These are phyloP conservation scores for Volvariella volvacea DNA, from an alignment of 1,284 basidiomycete genomes.

Conservation along the genomic window DNA sequence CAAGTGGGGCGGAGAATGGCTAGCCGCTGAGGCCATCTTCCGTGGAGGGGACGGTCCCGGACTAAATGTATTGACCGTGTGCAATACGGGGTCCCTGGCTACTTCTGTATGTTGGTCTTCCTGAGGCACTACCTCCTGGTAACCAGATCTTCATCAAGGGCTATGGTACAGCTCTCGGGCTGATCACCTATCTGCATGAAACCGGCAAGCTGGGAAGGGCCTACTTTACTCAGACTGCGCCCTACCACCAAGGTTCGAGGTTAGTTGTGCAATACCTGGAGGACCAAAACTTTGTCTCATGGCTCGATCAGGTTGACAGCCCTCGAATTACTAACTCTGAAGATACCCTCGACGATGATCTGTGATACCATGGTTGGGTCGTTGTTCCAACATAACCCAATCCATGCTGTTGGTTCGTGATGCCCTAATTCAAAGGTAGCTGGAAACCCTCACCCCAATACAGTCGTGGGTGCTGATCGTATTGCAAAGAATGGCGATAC, in stretches of 20 bases:
- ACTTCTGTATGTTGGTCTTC: constrained; percentile 62
- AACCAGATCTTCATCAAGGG: constrained; percentile 42
- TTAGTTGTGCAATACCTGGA: constrained; percentile 16
- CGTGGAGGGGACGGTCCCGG: constrained; percentile 39
- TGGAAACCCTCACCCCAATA: not conserved
- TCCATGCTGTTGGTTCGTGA: constrained; percentile 78
- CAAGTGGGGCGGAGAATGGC: constrained; percentile 79
- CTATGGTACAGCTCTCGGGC: constrained; percentile 89
- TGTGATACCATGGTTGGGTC: constrained; percentile 95
- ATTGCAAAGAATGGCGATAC: constrained; percentile 90
- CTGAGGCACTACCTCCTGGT: not conserved
- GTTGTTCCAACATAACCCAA: constrained; percentile 78
- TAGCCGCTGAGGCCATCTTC: constrained; percentile 49
- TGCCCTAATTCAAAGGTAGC: not conserved
- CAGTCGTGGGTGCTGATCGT: constrained; percentile 80
- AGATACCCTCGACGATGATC: constrained; percentile 86
- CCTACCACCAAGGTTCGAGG: constrained; percentile 89
- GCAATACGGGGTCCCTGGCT: constrained; percentile 90
- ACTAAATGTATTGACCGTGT: constrained; percentile 86
- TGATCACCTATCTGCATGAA: constrained; percentile 85
- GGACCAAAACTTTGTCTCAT: constrained; percentile 3
- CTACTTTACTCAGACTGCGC: constrained; percentile 87
- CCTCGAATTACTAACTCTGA: constrained; percentile 76
- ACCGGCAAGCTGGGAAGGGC: constrained; percentile 70
- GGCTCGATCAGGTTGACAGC: constrained; percentile 64